phyloP scores from a whole-genome alignment of 148 eudicot species.

The Rhododendron williamsianum region DNA sequence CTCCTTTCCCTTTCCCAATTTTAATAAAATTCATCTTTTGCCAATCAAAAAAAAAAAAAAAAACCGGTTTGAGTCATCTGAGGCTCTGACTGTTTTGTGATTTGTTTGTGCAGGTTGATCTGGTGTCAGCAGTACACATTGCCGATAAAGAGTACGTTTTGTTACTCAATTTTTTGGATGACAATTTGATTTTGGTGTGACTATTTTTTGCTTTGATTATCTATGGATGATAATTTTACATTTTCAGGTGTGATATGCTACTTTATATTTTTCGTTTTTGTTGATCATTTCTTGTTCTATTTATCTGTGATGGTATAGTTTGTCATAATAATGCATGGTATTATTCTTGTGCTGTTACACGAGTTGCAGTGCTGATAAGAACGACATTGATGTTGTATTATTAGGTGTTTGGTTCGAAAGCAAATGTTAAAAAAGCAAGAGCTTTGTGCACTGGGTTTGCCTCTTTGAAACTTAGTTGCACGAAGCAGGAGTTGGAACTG shows the following conservation, averaged over 20 bases:
- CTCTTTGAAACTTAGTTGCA: neutral
- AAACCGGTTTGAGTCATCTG: neutral
- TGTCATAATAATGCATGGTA: neutral
- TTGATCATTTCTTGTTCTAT: neutral
- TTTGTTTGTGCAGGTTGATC: conserved; percentile 67
- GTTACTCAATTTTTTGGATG: neutral
- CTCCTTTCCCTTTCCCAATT: too few relatives aligned
- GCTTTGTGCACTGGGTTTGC: neutral
- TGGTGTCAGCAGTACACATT: conserved; percentile 96
- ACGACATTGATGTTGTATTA: neutral
- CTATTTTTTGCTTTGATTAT: neutral
- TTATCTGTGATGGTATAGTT: neutral
- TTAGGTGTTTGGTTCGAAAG: neutral
- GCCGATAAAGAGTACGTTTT: conserved; percentile 80
- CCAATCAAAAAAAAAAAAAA: too few relatives aligned
- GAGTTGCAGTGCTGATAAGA: neutral
- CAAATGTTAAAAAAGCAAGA: neutral
- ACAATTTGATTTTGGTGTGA: neutral
- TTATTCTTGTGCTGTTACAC: neutral
- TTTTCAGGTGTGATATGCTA: neutral
- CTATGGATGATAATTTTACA: neutral
- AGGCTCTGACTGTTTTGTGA: conserved; percentile 5
- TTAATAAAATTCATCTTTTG: too few relatives aligned
- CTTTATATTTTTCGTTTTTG: neutral
- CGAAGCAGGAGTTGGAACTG: neutral